phyloP scores from a whole-genome alignment of 768 basidiomycete genomes.

The Austroboletus eburneus region DNA sequence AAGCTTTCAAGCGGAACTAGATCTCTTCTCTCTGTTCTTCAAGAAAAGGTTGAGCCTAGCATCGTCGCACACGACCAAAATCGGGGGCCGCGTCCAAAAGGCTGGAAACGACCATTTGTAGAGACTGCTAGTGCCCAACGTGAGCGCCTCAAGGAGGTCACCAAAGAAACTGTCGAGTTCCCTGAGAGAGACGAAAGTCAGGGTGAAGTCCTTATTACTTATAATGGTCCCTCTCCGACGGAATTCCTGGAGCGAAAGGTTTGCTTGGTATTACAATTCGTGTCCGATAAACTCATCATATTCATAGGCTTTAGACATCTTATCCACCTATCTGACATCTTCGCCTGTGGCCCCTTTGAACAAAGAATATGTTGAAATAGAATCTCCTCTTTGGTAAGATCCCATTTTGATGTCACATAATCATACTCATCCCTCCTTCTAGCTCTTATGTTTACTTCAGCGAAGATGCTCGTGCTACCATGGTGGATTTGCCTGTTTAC shows the following conservation, averaged over 20 bases:
- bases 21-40: slow-evolving; percentile 77
- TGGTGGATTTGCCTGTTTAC: slow-evolving; percentile 70
- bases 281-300: slow-evolving; percentile 1
- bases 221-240: slow-evolving; percentile 71
- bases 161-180: slow-evolving; percentile 76
- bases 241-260: slow-evolving; percentile 73
- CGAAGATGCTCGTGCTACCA: slow-evolving; percentile 69
- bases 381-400: slow-evolving; percentile 79
- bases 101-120: slow-evolving; percentile 93
- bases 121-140: slow-evolving; percentile 77
- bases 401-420: background rate
- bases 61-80: slow-evolving; percentile 74
- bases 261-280: slow-evolving; percentile 1
- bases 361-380: slow-evolving; percentile 90
- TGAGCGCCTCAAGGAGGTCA: slow-evolving; percentile 46
- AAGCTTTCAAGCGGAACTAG: slow-evolving; percentile 73
- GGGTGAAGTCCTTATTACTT: slow-evolving; percentile 78
- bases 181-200: slow-evolving; percentile 96
- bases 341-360: slow-evolving; percentile 77
- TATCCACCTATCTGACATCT: slow-evolving; percentile 86
- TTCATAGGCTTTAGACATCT: slow-evolving; percentile 72
- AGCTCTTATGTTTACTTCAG: slow-evolving; percentile 86
- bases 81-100: slow-evolving; percentile 62
- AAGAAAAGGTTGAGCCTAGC: slow-evolving; percentile 77
- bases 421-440: slow-evolving; percentile 12